Base-by-base conservation (phyloP, 768 basidiomycete genomes). In the Candolleomyces aberdarensis region DNA sequence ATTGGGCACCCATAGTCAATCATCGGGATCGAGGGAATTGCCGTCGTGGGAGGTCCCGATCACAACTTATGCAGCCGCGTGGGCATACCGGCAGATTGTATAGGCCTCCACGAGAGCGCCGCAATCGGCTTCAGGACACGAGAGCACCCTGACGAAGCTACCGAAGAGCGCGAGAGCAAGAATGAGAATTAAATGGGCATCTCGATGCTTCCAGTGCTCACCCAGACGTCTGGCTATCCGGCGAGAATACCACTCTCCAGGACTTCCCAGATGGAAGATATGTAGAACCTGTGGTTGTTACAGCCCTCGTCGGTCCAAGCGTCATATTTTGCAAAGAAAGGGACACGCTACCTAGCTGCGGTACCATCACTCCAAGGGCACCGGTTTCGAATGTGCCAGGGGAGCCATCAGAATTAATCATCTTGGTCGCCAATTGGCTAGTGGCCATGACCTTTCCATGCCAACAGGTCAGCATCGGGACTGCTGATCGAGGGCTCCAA, bases 381-480 rank as follows among this genome's bases (percentile, higher is more conserved):
- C 88, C 80, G 47, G 84, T 82, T 62, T 89, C 85, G 65, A 87
- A 91, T 46, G 73, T 87, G 47, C 85, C 87, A n/a, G 78, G 64
- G 17, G 83, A 76, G 56, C 90, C 90, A 64, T 91, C 86, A 1
- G 79, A 74, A 60, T 83, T 81, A 39, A 89, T 70, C 64, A 89
- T 73, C 67, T 87, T 91, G 0, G 86, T 91, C 14, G 86, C 80
- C 64, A 92, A 75, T 68, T 92, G 89, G 22, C 85, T 85, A 2
- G 88, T 89, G 39, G 81, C 75, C 50, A 89, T 77, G 48, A 77
- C 66, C 75, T 75, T 56, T 29, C 56, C 40, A 57, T 51, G 36
- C 29, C 36, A 31, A 44, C 56, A 64, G 15, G 17, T 47, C 7
- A 47, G 46, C 46, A 47, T 36, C 36, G 46, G 46, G 20, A 44